These are phyloP conservation scores for Dillenia turbinata DNA, from an alignment of 164 flowering plant genomes.

Conservation along the genomic window DNA sequence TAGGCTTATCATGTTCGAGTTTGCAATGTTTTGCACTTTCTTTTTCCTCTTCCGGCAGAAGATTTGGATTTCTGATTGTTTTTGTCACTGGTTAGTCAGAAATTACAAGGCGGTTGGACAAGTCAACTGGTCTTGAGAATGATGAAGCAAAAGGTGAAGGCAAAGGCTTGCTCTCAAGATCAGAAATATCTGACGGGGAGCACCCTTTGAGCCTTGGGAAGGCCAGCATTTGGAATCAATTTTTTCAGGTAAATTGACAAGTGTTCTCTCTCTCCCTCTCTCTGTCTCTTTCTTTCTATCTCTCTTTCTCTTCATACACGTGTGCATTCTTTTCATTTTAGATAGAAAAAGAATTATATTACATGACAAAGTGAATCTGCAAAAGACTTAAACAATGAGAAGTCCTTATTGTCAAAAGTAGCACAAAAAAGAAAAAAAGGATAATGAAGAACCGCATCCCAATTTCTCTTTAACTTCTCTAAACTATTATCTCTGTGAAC, in stretches of 20 bases:
- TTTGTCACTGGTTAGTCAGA: conserved; percentile 96
- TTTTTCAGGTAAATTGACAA: conserved; percentile 69
- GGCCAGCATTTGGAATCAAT: conserved; percentile 89
- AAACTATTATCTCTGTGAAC: too few species aligned
- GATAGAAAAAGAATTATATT: too few species aligned
- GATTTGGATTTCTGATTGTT: conserved; percentile 45
- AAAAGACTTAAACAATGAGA: too few species aligned
- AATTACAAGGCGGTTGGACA: conserved; percentile 76
- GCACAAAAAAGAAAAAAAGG: too few species aligned
- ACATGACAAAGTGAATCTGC: too few species aligned
- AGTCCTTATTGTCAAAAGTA: too few species aligned
- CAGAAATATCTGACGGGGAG: conserved; percentile 74
- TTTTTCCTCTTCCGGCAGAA: conserved; percentile 1
- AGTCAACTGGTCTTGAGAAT: conserved; percentile 29
- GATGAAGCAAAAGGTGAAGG: conserved; percentile 34
- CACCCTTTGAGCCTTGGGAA: conserved; percentile 96
- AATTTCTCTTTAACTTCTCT: too few species aligned
- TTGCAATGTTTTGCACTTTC: not conserved
- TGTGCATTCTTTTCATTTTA: too few species aligned
- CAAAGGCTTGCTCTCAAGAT: conserved; percentile 69
- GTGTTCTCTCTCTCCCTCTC: not conserved
- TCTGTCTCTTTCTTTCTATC: not conserved
- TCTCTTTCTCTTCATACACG: too few species aligned
- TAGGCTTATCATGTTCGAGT: not conserved
- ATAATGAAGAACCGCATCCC: too few species aligned